A percentile compares a stretch with the other conserved stretches of the same genome.
Conservation (phyloP, 2,329 filamentous ascomycete genomes). For the Didymella pinodella region DNA sequence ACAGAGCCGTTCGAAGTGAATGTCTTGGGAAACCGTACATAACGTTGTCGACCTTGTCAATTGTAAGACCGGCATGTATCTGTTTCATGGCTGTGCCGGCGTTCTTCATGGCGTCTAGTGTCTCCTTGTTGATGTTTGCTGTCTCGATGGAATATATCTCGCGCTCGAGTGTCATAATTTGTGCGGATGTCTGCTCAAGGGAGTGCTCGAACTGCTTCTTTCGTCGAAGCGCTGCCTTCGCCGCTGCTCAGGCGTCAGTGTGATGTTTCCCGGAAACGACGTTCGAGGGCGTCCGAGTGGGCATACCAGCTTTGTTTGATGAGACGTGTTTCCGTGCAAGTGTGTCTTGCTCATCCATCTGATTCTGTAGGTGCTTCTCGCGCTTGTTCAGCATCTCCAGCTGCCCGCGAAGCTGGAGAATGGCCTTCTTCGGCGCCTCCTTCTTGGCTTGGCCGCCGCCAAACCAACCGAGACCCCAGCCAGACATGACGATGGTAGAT, state of each 20-base stretch:
- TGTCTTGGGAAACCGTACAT: constrained; percentile 73
- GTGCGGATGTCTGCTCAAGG: constrained; percentile 85
- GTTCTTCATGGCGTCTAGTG: constrained; percentile 90
- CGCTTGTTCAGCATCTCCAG: constrained; percentile 98
- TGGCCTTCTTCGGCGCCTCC: constrained; percentile 96
- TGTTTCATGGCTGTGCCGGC: constrained; percentile 89
- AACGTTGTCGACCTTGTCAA: constrained; percentile 92
- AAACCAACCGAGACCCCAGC: constrained; percentile 76
- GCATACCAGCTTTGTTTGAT: constrained; percentile 86
- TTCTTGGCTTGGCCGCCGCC: constrained; percentile 86
- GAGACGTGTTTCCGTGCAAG: constrained; percentile 88
- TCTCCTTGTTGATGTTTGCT: constrained; percentile 98
- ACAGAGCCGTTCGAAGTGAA: not conserved
- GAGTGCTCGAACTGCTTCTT: constrained; percentile 96
- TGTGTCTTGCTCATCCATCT: constrained; percentile 91
- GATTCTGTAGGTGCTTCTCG: constrained; percentile 86
- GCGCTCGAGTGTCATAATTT: constrained; percentile 91
- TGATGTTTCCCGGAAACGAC: not conserved
- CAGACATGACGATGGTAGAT: constrained; percentile 41
- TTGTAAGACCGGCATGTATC: constrained; percentile 89
- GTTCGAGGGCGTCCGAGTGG: not conserved
- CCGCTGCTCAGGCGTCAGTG: constrained; percentile 65
- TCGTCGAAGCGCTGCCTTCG: constrained; percentile 86
- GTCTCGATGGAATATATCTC: constrained; percentile 98
- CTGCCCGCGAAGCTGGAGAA: constrained; percentile 84